Evolutionary conservation across 768 basidiomycete genomes (phyloP).

Genomic region (Brasilioporus rufonigricans): DNA sequence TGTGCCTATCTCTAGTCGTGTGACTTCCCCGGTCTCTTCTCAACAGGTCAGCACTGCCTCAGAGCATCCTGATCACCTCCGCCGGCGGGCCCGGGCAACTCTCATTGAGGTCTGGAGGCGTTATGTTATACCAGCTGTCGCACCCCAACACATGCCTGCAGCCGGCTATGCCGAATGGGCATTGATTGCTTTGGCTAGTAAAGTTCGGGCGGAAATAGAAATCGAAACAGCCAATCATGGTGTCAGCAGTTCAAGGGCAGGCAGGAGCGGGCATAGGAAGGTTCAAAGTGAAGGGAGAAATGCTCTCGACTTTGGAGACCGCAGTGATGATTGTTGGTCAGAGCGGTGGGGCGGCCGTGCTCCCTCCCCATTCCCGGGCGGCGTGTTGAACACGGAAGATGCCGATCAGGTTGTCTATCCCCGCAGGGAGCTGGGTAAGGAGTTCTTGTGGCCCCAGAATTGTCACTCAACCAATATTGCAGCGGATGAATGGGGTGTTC

Average conservation of each 20-base stretch:
- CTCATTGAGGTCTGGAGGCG: slow-evolving; percentile 67
- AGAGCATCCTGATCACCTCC: slow-evolving; percentile 34
- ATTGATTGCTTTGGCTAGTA: slow-evolving; percentile 28
- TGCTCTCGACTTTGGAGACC: slow-evolving; percentile 35
- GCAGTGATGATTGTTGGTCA: slow-evolving; percentile 15
- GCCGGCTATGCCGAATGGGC: slow-evolving; percentile 34
- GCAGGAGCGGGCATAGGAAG: slow-evolving; percentile 45
- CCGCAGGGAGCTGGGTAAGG: slow-evolving; percentile 25
- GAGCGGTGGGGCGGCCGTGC: slow-evolving; percentile 26
- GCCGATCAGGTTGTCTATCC: slow-evolving; percentile 29
- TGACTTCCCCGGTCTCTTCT: slow-evolving; percentile 28
- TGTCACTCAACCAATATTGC: slow-evolving; percentile 7
- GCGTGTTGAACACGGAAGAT: slow-evolving; percentile 12
- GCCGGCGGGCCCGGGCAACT: slow-evolving; percentile 61
- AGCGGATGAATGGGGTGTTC: slow-evolving; percentile 33
- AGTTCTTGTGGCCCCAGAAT: background rate
- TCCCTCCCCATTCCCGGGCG: slow-evolving; percentile 25
- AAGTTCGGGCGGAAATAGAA: slow-evolving; percentile 18
- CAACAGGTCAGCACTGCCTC: slow-evolving; percentile 7
- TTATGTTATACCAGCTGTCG: slow-evolving; percentile 55
- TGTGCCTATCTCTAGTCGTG: slow-evolving; percentile 26
- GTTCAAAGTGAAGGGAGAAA: slow-evolving; percentile 44
- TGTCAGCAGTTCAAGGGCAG: background rate
- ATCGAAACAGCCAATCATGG: slow-evolving; percentile 4
- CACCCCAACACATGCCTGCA: slow-evolving; percentile 30